Base-by-base conservation (phyloP, 495 filamentous ascomycete genomes). In the Apodospora peruviana region DNA sequence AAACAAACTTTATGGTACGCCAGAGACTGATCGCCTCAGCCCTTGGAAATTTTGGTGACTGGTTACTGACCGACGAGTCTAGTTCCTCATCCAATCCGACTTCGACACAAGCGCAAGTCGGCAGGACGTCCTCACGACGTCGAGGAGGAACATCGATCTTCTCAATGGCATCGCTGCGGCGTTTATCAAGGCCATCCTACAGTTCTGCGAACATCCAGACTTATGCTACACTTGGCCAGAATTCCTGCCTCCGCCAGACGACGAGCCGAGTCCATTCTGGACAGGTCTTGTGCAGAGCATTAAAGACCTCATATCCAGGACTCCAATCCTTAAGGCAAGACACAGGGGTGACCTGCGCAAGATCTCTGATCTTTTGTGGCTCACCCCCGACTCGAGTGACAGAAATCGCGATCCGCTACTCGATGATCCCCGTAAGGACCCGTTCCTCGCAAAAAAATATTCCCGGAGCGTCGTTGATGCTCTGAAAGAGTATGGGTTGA, bases 51-150 rank as follows among this genome's bases (percentile, higher is more conserved):
- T 17, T 11, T 17, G 47, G 25, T 42, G 39, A 42, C 23, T 10
- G 16, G 10, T n/a, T 14, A 40, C n/a, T n/a, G n/a, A n/a, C n/a
- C n/a, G n/a, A n/a, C n/a, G n/a, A n/a, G n/a, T n/a, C n/a, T n/a
- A 76, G 67, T 78, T 78, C 38, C 45, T 74, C 4, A 74, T 78
- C 38, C 72, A 78, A 16, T 54, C 63, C 21, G 72, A 76, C 50
- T 76, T 75, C 46, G 67, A 68, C 32, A 75, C 71, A 0, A 43
- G 64, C 7, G 72, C 71, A 0, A 74, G 56, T 53, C 56, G 72
- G 9, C 54, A 76, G 41, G 69, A 71, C 52, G 62, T 76, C 19
- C 43, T 66, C 7, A 44, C 39, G 0, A 48, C 19, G 3, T 65
- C 65, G 1, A 19, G 18, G 0, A 50, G 62, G 17, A 69, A 69